These are phyloP conservation scores for Taphrina betulina DNA, from an alignment of 1,139 yeast species.

Conservation along the genomic window DNA sequence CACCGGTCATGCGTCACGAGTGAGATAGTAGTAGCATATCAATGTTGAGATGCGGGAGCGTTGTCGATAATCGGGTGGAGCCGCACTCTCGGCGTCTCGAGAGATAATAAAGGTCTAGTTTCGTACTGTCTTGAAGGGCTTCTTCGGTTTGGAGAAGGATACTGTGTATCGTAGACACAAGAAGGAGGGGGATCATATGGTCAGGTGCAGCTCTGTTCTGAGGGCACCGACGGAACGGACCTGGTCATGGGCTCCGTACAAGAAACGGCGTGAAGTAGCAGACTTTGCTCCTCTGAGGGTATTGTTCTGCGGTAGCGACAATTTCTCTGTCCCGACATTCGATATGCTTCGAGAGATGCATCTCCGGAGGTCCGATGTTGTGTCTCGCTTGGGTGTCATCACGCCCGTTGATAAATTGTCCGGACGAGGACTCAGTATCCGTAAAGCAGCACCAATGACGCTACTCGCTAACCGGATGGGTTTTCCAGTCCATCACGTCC, in stretches of 20 bases:
- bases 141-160: no score
- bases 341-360: slow-evolving; percentile 49
- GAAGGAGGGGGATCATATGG: background rate
- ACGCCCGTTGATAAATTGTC: slow-evolving; percentile 66
- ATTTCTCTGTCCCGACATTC: slow-evolving; percentile 65
- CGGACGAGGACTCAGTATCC: slow-evolving; percentile 61
- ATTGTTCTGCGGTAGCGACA: slow-evolving; percentile 81
- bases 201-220: slow-evolving; percentile 1
- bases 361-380: slow-evolving; percentile 42
- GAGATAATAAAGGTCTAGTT: no score
- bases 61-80: no score
- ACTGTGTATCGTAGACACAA: no score
- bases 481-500: background rate
- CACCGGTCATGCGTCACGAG: background rate
- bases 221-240: slow-evolving; percentile 18
- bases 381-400: slow-evolving; percentile 59
- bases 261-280: slow-evolving; percentile 8
- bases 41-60: background rate
- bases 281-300: slow-evolving; percentile 44
- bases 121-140: no score
- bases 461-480: slow-evolving; percentile 3
- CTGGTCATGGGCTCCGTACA: slow-evolving; percentile 31
- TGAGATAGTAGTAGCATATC: background rate
- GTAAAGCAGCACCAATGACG: slow-evolving; percentile 19
- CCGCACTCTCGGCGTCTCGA: no score